Conservation (phyloP, 768 basidiomycete genomes). For the Cystobasidium ongulense region DNA sequence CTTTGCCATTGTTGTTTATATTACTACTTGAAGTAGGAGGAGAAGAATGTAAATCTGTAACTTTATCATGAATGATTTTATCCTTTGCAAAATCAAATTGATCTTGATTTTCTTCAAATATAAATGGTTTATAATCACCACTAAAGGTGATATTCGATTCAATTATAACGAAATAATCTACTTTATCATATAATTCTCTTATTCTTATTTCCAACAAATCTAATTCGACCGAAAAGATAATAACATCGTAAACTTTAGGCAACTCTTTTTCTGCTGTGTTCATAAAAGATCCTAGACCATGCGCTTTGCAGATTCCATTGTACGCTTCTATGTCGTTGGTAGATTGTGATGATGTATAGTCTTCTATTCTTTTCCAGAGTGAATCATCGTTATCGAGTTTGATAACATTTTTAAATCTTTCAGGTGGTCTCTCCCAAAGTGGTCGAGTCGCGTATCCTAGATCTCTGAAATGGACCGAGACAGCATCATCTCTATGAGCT, state of each 20-base stretch:
- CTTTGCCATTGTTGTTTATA: background rate
- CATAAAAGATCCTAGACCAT: background rate
- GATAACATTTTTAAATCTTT: background rate
- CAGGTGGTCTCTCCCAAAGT: background rate
- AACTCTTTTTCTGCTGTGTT: background rate
- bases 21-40: background rate
- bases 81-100: slow-evolving; percentile 52
- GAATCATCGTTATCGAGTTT: background rate
- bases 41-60: slow-evolving; percentile 6
- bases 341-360: background rate
- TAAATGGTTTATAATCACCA: slow-evolving; percentile 54
- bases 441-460: background rate
- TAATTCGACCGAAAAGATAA: slow-evolving; percentile 57
- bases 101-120: slow-evolving; percentile 50
- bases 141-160: slow-evolving; percentile 59
- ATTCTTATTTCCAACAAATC: slow-evolving; percentile 59
- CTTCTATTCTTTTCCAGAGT: background rate
- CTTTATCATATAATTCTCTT: slow-evolving; percentile 55
- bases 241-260: slow-evolving; percentile 18
- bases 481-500: background rate
- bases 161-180: slow-evolving; percentile 57
- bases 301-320: background rate
- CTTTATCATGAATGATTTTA: slow-evolving; percentile 51
- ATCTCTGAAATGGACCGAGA: background rate
- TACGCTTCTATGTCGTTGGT: background rate